Conservation (phyloP, 768 basidiomycete species). For the Phylloporus sp. region DNA sequence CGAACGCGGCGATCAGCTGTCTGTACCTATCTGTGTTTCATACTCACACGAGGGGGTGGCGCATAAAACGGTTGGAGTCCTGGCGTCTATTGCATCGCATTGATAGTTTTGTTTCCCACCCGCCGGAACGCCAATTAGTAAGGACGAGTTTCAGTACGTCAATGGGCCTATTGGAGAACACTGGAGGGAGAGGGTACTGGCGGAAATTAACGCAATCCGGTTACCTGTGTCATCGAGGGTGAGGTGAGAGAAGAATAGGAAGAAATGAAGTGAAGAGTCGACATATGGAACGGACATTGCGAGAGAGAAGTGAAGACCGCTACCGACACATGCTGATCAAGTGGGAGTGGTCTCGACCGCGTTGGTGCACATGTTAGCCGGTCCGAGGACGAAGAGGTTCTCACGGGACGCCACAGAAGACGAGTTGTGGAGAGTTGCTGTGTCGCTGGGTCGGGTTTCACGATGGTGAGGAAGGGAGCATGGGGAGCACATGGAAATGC, state of each 20-base stretch:
- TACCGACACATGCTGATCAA: background rate
- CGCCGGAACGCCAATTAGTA: background rate
- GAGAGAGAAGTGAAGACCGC: background rate
- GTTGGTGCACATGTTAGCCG: background rate
- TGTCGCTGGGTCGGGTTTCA: no score
- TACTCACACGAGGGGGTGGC: conserved; percentile 20
- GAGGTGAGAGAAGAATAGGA: conserved; percentile 5
- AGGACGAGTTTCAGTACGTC: conserved; percentile 13
- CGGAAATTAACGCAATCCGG: conserved; percentile 23
- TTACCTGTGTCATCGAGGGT: conserved; percentile 15
- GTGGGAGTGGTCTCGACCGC: background rate
- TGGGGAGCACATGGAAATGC: no score
- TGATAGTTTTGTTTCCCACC: conserved; percentile 9
- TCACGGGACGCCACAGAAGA: conserved; percentile 9
- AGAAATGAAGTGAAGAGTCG: background rate
- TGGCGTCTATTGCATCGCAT: background rate
- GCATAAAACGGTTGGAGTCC: conserved; percentile 3
- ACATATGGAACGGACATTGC: conserved; percentile 5
- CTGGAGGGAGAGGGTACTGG: background rate
- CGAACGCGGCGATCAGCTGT: conserved; percentile 29
- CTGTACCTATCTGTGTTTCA: conserved; percentile 15
- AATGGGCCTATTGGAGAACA: conserved; percentile 5
- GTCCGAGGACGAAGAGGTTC: conserved; percentile 2
- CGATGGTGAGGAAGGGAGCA: no score
- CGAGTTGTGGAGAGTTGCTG: no score